Percentiles rank a stretch among this genome's conserved stretches.
These are phyloP conservation scores for Favolaschia claudopus DNA, from an alignment of 768 basidiomycete genomes.

Conservation along the genomic window DNA sequence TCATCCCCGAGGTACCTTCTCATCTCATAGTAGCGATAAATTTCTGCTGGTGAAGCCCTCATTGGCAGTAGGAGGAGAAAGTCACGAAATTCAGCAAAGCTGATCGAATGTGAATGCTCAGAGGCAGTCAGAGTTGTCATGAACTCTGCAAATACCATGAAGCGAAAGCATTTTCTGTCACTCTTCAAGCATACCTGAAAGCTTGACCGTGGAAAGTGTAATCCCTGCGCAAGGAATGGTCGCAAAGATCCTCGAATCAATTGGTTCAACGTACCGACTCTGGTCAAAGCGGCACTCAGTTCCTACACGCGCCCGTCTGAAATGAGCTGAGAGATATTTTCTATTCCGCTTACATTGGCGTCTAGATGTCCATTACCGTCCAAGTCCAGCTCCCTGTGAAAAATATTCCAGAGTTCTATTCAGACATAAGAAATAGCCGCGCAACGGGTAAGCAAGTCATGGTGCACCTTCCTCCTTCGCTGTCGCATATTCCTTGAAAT, in stretches of 20 bases:
- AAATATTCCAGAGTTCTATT: slow-evolving; percentile 89
- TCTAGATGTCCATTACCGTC: slow-evolving; percentile 89
- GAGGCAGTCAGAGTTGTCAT: slow-evolving; percentile 80
- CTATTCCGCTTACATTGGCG: too few relatives aligned
- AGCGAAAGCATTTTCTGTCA: too few relatives aligned
- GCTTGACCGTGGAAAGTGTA: slow-evolving; percentile 67
- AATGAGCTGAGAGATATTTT: too few relatives aligned
- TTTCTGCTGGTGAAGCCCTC: slow-evolving; percentile 81
- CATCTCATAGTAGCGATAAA: slow-evolving; percentile 84
- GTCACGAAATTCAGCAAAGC: slow-evolving; percentile 88
- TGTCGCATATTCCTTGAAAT: slow-evolving; percentile 78
- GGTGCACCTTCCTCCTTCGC: slow-evolving; percentile 81
- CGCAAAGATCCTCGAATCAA: not conserved
- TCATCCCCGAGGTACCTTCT: slow-evolving; percentile 74
- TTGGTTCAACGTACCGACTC: slow-evolving; percentile 19
- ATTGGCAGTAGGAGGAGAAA: slow-evolving; percentile 89
- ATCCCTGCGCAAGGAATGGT: slow-evolving; percentile 63
- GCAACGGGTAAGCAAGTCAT: slow-evolving; percentile 13
- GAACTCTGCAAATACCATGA: slow-evolving; percentile 82
- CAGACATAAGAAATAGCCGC: slow-evolving; percentile 25
- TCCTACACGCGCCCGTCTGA: too few relatives aligned
- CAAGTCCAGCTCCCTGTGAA: slow-evolving; percentile 89
- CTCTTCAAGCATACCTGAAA: too few relatives aligned
- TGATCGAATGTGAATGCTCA: slow-evolving; percentile 70
- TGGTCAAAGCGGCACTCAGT: slow-evolving; percentile 53